Evolutionary conservation across 495 filamentous ascomycete genomes (phyloP).

Genomic region (Penicillium dipodomyicola): DNA sequence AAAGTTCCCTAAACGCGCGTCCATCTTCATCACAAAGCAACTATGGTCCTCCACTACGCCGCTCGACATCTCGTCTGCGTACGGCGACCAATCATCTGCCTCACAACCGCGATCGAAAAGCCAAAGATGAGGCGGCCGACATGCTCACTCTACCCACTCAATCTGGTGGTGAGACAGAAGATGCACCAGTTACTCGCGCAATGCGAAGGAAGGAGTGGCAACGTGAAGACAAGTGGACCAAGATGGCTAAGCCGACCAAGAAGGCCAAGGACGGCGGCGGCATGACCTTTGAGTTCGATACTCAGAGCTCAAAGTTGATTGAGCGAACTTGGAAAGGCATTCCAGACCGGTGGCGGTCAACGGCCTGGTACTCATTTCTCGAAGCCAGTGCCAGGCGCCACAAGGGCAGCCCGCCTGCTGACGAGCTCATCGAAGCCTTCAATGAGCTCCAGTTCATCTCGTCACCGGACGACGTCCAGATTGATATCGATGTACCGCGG

Average conservation of each 20-base stretch:
- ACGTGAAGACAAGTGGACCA: slow-evolving; percentile 91
- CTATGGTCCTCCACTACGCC: slow-evolving; percentile 37
- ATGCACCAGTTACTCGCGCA: slow-evolving; percentile 54
- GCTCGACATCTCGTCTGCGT: slow-evolving; percentile 49
- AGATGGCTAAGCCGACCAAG: slow-evolving; percentile 78
- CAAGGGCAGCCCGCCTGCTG: slow-evolving; percentile 59
- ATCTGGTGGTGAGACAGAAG: slow-evolving; percentile 52
- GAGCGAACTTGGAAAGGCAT: slow-evolving; percentile 97
- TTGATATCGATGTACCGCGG: slow-evolving; percentile 93
- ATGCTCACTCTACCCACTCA: slow-evolving; percentile 81
- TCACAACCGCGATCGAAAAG: slow-evolving; percentile 68
- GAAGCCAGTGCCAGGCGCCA: slow-evolving; percentile 71
- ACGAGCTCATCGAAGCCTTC: slow-evolving; percentile 67
- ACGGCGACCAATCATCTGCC: slow-evolving; percentile 73
- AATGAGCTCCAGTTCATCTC: slow-evolving; percentile 65
- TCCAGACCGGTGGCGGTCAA: slow-evolving; percentile 89
- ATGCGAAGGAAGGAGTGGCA: slow-evolving; percentile 77
- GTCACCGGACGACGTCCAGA: slow-evolving; percentile 92
- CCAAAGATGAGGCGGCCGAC: slow-evolving; percentile 81
- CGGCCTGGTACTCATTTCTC: slow-evolving; percentile 94
- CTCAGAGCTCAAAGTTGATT: slow-evolving; percentile 77
- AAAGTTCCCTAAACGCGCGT: slow-evolving; percentile 28
- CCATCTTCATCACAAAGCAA: slow-evolving; percentile 49
- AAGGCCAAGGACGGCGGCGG: slow-evolving; percentile 65
- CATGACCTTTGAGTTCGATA: slow-evolving; percentile 89